phyloP scores from a whole-genome alignment of 352 stramenopile genomes.

The Phytopythium chamaehyphon region DNA sequence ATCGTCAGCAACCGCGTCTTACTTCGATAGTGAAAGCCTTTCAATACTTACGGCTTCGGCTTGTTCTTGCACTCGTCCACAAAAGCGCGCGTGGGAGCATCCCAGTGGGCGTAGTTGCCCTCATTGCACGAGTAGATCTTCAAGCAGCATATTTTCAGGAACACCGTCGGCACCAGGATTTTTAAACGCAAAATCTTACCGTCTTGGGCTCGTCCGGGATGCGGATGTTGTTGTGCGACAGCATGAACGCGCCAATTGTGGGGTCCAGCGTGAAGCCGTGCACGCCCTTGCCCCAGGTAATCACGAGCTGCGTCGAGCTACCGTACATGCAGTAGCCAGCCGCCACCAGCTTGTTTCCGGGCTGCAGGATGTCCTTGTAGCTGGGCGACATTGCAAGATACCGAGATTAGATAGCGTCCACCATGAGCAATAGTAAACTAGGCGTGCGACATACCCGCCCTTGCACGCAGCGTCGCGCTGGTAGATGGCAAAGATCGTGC shows the following conservation, averaged over 20 bases:
- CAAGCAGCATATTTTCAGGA: not conserved
- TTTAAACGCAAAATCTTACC: slow-evolving; percentile 17
- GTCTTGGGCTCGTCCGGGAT: slow-evolving; percentile 92
- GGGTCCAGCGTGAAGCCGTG: slow-evolving; percentile 98
- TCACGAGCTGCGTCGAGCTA: slow-evolving; percentile 96
- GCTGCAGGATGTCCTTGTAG: slow-evolving; percentile 93
- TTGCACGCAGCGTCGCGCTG: slow-evolving; percentile 61
- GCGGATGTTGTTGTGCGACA: slow-evolving; percentile 93
- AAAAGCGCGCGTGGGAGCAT: slow-evolving; percentile 89
- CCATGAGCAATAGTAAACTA: too few species aligned
- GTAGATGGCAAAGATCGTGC: slow-evolving; percentile 99
- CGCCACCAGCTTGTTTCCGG: slow-evolving; percentile 92
- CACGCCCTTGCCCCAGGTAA: slow-evolving; percentile 94
- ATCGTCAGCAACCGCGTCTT: not conserved
- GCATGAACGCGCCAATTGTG: slow-evolving; percentile 97
- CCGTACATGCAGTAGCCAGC: slow-evolving; percentile 99
- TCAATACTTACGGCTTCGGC: slow-evolving; percentile 44
- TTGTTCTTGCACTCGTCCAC: slow-evolving; percentile 86
- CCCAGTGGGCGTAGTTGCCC: slow-evolving; percentile 95
- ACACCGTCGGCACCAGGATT: too few species aligned
- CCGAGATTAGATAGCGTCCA: slow-evolving; percentile 2
- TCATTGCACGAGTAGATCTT: slow-evolving; percentile 98
- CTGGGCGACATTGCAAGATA: slow-evolving; percentile 9
- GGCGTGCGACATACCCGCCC: slow-evolving; percentile 47
- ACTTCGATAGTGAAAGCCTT: too few species aligned